Percentiles rank a stretch among this genome's conserved stretches.
Conservation (phyloP, 106 monocot species). For the Phalaenopsis equestris region DNA sequence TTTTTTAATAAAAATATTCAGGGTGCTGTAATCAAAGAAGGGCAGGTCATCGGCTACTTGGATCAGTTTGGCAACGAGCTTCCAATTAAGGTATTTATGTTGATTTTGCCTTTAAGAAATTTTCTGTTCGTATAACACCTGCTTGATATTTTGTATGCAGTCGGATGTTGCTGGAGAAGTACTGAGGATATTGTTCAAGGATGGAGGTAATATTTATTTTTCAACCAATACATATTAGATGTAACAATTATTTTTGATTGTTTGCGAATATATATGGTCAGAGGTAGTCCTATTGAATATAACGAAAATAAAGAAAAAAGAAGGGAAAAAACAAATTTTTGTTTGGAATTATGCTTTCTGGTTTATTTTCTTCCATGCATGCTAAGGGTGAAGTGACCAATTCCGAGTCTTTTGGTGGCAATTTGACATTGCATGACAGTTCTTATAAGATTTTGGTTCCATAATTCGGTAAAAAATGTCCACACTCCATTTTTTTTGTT, state of each 20-base stretch:
- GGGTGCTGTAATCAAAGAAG: conserved; percentile 71
- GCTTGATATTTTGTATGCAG: conserved; percentile 22
- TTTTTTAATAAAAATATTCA: conserved; percentile 13
- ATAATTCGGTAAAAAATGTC: too few species aligned
- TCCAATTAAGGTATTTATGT: conserved; percentile 45
- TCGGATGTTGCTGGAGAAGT: conserved; percentile 80
- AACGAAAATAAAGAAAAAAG: neutral
- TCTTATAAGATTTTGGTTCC: too few species aligned
- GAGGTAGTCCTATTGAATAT: too few species aligned
- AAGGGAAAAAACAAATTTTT: neutral
- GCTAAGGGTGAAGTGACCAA: too few species aligned
- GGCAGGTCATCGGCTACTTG: conserved; percentile 70
- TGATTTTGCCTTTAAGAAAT: neutral
- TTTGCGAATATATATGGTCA: neutral
- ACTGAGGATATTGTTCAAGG: conserved; percentile 55
- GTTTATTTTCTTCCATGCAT: too few species aligned
- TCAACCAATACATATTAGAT: neutral
- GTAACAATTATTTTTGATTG: neutral
- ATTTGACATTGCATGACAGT: too few species aligned
- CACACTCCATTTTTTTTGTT: too few species aligned
- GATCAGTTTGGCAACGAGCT: conserved; percentile 74
- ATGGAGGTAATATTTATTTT: conserved; percentile 60
- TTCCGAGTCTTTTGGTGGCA: too few species aligned
- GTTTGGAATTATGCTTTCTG: too few species aligned
- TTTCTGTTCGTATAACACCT: neutral